Base-by-base conservation (phyloP, 768 basidiomycete genomes). In the Xerocomus potaroensis region DNA sequence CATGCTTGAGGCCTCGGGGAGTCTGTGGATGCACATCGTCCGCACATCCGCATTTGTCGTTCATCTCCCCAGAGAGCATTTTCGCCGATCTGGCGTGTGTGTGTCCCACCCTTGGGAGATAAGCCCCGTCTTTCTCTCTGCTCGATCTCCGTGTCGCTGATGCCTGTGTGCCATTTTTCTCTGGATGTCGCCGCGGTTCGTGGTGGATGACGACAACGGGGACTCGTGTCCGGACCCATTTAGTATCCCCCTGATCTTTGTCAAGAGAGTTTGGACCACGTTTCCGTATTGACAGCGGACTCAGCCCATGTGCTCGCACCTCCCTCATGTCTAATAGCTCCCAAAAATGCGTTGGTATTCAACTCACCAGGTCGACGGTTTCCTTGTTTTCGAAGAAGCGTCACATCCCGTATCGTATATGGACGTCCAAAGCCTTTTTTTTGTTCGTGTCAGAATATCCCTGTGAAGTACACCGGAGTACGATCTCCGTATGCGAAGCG, bases 331-430 rank as follows among this genome's bases (percentile, higher is more conserved):
- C 45, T 4, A 48, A 33, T 19, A 47, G 49, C 18, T n/a, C 58
- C 55, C 19, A 45, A 36, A 11, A 44, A 54, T 9, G 46, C 55
- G 0, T 21, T 61, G 31, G 19, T 60, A 6, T 58, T 58, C 31
- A 51, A 58, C 45, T 32, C 48, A 55, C 30, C 59, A 23, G 18
- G 58, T 57, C 43, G 55, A 51, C 47, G 61, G 35, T 59, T 55
- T 18, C 58, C 58, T 11, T 42, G 32, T 8, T 61, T 58, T 16
- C 45, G 51, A 33, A 51, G 49, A 38, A 22, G 19, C 46, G 49
- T 56, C 58, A 43, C 12, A n/a, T 4, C 43, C 8, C 39, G 32
- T 16, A 6, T 15, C n/a, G 5, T 4, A 3, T 10, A 2, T 18
- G 5, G 9, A n/a, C 16, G 16, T 31, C n/a, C 10, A 40, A n/a